Evolutionary conservation across 768 basidiomycete genomes (phyloP).

Genomic region (Suillus brevipes): DNA sequence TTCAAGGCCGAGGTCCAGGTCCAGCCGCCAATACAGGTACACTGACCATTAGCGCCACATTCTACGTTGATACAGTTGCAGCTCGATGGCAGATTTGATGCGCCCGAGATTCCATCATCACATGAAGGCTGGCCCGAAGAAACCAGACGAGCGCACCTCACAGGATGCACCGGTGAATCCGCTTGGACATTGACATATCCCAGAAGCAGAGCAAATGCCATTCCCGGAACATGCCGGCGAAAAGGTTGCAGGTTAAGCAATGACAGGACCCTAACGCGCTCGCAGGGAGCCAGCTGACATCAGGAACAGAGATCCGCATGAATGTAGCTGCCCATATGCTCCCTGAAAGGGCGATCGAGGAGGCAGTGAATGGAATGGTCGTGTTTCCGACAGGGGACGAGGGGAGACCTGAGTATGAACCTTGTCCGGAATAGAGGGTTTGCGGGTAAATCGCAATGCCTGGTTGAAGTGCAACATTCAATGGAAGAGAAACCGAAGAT

Average conservation of each 20-base stretch:
- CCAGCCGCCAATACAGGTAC: constrained; percentile 79
- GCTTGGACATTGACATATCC: constrained; percentile 67
- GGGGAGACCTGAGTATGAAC: constrained; percentile 59
- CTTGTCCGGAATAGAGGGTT: constrained; percentile 63
- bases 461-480: constrained; percentile 64
- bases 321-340: constrained; percentile 73
- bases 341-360: constrained; percentile 66
- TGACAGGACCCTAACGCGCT: constrained; percentile 49
- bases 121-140: constrained; percentile 73
- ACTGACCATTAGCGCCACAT: constrained; percentile 68
- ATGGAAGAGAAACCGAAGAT: constrained; percentile 55
- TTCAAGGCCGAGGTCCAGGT: constrained; percentile 61
- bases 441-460: constrained; percentile 68
- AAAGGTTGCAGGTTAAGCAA: constrained; percentile 75
- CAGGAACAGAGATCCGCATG: constrained; percentile 79
- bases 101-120: constrained; percentile 78
- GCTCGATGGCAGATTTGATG: constrained; percentile 54
- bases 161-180: constrained; percentile 82
- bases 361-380: constrained; percentile 51
- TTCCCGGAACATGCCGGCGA: constrained; percentile 72
- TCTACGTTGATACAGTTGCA: constrained; percentile 86
- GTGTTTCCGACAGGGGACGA: constrained; percentile 46
- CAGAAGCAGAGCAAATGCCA: constrained; percentile 69
- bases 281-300: constrained; percentile 65
- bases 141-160: constrained; percentile 71